Evolutionary conservation across 2,329 filamentous ascomycete species (phyloP).

Genomic region (Trichoderma gracile): DNA sequence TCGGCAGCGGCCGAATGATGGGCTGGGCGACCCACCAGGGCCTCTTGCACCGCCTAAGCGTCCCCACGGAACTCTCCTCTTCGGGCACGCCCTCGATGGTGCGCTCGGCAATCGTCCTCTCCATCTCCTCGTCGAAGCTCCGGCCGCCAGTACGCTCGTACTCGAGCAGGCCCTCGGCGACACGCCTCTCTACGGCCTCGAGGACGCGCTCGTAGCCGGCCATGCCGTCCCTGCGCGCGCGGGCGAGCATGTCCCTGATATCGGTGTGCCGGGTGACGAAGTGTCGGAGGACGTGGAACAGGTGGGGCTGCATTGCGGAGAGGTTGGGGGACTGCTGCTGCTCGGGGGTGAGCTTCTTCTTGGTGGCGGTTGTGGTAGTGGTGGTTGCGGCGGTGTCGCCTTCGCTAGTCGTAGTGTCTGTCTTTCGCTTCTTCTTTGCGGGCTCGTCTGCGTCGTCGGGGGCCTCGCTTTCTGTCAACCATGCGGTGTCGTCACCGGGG

Average conservation of each 20-base stretch:
- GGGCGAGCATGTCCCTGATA: conserved; percentile 80
- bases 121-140: conserved; percentile 48
- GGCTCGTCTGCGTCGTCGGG: conserved; percentile 48
- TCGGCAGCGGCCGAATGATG: conserved; percentile 80
- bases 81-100: conserved; percentile 44
- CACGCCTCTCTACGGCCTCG: conserved; percentile 69
- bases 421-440: conserved; percentile 52
- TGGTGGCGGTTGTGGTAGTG: not conserved
- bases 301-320: conserved; percentile 80
- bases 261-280: conserved; percentile 79
- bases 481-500: conserved; percentile 55
- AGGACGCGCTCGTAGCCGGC: conserved; percentile 75
- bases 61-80: conserved; percentile 62
- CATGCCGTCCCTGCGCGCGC: conserved; percentile 68
- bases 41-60: conserved; percentile 71
- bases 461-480: conserved; percentile 42
- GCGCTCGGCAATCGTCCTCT: conserved; percentile 29
- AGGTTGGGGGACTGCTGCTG: conserved; percentile 58
- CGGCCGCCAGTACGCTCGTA: conserved; percentile 57
- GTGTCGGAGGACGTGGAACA: conserved; percentile 87
- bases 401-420: conserved; percentile 28
- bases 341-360: conserved; percentile 42
- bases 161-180: conserved; percentile 71
- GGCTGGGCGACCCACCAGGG: conserved; percentile 93
- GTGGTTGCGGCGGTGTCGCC: too few species aligned